Percentiles rank a stretch among this genome's conserved stretches.
Conservation (phyloP, 2,329 filamentous ascomycete species). For the Aschersonia sp. region DNA sequence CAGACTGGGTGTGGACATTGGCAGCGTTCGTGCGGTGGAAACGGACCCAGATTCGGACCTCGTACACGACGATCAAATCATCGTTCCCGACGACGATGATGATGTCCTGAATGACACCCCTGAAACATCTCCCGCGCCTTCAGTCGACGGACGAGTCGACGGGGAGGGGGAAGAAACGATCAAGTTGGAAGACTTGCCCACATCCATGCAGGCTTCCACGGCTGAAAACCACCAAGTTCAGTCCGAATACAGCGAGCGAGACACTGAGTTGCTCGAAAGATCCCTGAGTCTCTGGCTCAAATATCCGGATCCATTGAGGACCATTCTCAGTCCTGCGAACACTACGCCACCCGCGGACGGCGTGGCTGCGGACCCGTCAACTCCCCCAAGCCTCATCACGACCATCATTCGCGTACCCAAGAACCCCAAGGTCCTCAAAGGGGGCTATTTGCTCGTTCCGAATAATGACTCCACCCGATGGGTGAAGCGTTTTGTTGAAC, state of each 20-base stretch:
- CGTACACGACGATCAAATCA: conserved; percentile 19
- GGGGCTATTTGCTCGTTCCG: conserved; percentile 75
- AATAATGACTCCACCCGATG: conserved; percentile 71
- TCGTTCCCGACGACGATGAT: conserved; percentile 39
- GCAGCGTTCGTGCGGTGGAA: conserved; percentile 15
- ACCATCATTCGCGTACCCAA: conserved; percentile 67
- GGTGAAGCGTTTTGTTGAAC: conserved; percentile 85
- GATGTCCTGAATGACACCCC: conserved; percentile 44
- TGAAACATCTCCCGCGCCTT: conserved; percentile 30
- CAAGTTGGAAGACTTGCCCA: conserved; percentile 5
- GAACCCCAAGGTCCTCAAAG: conserved; percentile 68
- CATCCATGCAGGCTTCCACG: background rate
- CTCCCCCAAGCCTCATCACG: conserved; percentile 53
- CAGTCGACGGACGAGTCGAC: conserved; percentile 15
- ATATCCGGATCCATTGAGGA: conserved; percentile 39
- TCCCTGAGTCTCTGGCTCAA: conserved; percentile 51
- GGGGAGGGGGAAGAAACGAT: conserved; percentile 9
- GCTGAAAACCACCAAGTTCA: background rate
- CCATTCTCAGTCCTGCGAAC: conserved; percentile 43
- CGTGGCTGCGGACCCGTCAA: conserved; percentile 27
- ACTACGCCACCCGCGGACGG: conserved; percentile 57
- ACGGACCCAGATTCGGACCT: conserved; percentile 22
- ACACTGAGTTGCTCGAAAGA: conserved; percentile 34
- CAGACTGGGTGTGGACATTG: conserved; percentile 36
- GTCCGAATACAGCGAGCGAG: conserved; percentile 27